phyloP scores from a whole-genome alignment of 169 alveolate genomes.

The Neospora caninum region DNA sequence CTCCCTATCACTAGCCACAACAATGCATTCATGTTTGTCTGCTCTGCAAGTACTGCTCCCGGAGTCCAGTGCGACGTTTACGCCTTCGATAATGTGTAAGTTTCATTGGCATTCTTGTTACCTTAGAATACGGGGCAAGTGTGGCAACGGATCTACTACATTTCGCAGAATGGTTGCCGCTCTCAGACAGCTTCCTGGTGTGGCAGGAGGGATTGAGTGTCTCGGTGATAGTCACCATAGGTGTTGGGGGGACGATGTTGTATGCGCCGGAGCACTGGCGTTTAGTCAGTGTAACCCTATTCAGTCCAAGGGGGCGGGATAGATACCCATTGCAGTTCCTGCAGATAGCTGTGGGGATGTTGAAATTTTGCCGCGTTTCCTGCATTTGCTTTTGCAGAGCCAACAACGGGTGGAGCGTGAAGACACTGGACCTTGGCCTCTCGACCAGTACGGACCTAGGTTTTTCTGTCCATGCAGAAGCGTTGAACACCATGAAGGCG shows the following conservation, averaged over 20 bases:
- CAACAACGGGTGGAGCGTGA: neutral
- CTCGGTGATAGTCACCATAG: too few species aligned
- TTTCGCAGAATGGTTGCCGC: too few species aligned
- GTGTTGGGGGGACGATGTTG: too few species aligned
- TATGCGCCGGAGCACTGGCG: too few species aligned
- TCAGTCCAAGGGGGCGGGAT: too few species aligned
- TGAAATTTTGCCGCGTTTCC: neutral
- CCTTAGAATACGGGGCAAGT: too few species aligned
- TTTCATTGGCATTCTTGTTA: neutral
- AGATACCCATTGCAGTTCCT: too few species aligned
- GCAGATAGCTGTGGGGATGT: too few species aligned
- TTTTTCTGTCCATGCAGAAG: neutral
- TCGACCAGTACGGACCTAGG: neutral
- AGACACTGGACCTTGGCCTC: neutral
- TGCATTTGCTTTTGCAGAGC: neutral
- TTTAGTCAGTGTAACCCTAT: too few species aligned
- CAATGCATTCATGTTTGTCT: conserved; percentile 21
- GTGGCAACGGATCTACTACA: too few species aligned
- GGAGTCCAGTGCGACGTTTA: neutral
- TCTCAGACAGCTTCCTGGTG: too few species aligned
- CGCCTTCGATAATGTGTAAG: conserved; percentile 11
- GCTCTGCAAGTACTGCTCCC: neutral
- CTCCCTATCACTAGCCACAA: neutral
- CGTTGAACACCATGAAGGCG: neutral
- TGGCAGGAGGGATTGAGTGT: too few species aligned